These are phyloP conservation scores for Kalaharituber pfeilii DNA, from an alignment of 2,329 filamentous ascomycete species.

Conservation along the genomic window DNA sequence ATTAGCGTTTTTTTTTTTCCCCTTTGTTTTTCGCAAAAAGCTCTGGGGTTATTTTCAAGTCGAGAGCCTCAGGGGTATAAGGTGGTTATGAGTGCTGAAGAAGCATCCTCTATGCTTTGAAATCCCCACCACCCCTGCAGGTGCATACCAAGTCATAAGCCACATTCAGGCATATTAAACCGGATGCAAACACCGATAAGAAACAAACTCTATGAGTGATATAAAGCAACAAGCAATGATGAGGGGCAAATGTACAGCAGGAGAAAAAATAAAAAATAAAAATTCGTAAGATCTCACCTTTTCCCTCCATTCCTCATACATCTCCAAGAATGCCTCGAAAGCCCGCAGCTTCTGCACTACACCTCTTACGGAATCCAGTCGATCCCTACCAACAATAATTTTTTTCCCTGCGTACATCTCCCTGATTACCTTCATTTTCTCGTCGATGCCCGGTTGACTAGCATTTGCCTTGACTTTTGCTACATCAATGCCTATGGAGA, in stretches of 20 bases:
- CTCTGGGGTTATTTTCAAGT: too few species aligned
- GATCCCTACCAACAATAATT: constrained; percentile 84
- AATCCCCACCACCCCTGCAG: neutral
- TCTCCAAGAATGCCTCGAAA: constrained; percentile 78
- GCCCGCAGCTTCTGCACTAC: constrained; percentile 93
- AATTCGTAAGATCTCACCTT: constrained; percentile 30
- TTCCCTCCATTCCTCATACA: constrained; percentile 80
- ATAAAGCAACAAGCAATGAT: neutral
- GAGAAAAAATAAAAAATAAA: neutral
- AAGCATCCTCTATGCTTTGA: too few species aligned
- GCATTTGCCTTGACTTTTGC: constrained; percentile 63
- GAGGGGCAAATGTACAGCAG: constrained; percentile 5
- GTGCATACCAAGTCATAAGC: neutral
- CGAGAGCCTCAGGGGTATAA: neutral
- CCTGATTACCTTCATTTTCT: constrained; percentile 53
- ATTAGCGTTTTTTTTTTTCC: neutral
- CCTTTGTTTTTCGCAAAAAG: too few species aligned
- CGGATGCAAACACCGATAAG: constrained; percentile 1
- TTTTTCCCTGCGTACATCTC: constrained; percentile 75
- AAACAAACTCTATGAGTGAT: constrained; percentile 1
- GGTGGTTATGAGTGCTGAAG: too few species aligned
- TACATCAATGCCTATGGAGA: constrained; percentile 90
- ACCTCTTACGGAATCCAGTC: constrained; percentile 80
- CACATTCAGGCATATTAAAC: neutral
- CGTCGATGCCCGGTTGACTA: constrained; percentile 48